Base-by-base conservation (phyloP, 2,329 filamentous ascomycete species). In the Diplodia corticola region DNA sequence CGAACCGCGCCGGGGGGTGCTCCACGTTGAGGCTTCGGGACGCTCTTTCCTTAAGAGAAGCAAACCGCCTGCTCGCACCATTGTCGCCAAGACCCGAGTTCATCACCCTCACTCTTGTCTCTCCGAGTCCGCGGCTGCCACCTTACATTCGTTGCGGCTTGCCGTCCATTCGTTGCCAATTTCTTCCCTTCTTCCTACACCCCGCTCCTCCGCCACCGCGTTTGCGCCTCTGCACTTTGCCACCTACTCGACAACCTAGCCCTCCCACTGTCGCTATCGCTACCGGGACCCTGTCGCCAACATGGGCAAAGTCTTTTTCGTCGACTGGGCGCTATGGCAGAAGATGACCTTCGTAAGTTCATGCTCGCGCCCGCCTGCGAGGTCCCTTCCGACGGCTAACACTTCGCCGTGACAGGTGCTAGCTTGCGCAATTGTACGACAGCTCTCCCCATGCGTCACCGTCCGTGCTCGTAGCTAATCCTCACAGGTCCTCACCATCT, bases 281-380 rank as follows among this genome's bases (percentile, higher is more conserved):
- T 37, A 28, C 61, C 61, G 49, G 28, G 26, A 35, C 48, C 24
- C 12, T 48, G 24, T 12, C 49, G n/a, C 40, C 55, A 51, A 55
- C 30, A 75, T 75, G 68, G 72, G 70, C 68, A 74, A 75, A 24
- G 68, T 67, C 44, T 83, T 83, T 75, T 84, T 83, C 71, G 73
- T 68, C 22, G 76, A 69, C 59, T 96, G 92, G 93, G 81, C 85
- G 71, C 80, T 95, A 72, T 97, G 93, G 93, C 87, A 95, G 83
- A 88, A 96, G 81, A 89, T 97, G 88, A 91, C 89, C 63, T 92
- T 96, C 81, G 93, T 96, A 81, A 83, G 91, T 84, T 22, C 33
- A 15, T 60, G 28, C 59, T 26, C 48, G 20, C 26, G 53, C 28
- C 13, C 37, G 51, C 10, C 20, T 55, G 63, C 53, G 40, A 51